Conservation (phyloP, 768 basidiomycete species). For the Lenzites betulinus region DNA sequence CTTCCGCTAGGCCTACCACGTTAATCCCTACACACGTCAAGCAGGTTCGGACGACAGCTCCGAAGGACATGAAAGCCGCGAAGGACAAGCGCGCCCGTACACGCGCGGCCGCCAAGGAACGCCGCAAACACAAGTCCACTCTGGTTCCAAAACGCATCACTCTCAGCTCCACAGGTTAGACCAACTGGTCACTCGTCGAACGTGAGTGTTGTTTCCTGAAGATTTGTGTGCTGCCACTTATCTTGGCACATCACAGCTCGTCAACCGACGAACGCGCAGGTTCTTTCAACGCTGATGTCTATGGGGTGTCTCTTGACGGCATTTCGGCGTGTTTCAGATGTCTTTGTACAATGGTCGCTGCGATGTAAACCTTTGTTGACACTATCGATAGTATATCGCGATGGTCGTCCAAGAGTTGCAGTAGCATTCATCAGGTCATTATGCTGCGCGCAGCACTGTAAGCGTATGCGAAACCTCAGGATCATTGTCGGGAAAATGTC, state of each 20-base stretch:
- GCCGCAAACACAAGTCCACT: slow-evolving; percentile 9
- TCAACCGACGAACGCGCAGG: background rate
- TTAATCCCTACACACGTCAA: slow-evolving; percentile 79
- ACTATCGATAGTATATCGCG: no score
- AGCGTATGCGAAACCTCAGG: no score
- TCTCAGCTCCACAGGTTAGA: background rate
- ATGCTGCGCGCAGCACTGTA: no score
- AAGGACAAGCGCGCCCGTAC: slow-evolving; percentile 58
- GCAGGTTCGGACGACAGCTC: slow-evolving; percentile 75
- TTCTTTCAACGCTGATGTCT: no score
- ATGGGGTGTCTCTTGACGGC: no score
- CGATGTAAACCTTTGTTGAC: no score
- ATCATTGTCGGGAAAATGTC: no score
- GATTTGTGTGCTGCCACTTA: background rate
- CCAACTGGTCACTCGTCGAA: background rate
- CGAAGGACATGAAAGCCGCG: slow-evolving; percentile 74
- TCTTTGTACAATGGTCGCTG: no score
- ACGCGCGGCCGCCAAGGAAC: slow-evolving; percentile 49
- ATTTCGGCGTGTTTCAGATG: no score
- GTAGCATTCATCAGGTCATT: no score
- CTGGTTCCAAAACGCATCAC: background rate
- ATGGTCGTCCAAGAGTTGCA: no score
- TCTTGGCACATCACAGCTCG: background rate
- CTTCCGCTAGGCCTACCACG: slow-evolving; percentile 19
- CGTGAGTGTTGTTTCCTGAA: background rate